phyloP scores from a whole-genome alignment of 164 flowering plant species.

The Akebia trifoliata region DNA sequence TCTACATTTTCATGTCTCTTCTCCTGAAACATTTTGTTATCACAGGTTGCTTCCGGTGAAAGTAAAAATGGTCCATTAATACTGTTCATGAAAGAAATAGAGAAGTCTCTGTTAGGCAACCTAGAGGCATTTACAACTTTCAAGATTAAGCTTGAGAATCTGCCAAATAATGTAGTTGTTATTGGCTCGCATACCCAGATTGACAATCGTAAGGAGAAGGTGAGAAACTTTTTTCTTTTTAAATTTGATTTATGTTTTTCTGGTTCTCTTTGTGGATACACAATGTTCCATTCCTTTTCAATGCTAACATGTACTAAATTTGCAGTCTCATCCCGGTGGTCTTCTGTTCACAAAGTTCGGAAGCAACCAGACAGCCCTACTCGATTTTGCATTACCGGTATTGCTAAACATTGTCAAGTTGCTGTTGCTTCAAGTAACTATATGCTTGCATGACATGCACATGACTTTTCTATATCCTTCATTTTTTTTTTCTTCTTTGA shows the following conservation, averaged over 20 bases:
- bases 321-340: too few species aligned
- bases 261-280: neutral
- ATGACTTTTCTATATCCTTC: neutral
- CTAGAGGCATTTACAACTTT: constrained; percentile 46
- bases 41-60: constrained; percentile 55
- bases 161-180: constrained; percentile 70
- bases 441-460: neutral
- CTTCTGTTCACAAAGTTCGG: constrained; percentile 61
- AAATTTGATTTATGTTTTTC: neutral
- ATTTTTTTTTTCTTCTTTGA: neutral
- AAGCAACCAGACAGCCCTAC: constrained; percentile 73
- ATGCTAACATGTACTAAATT: neutral
- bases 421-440: neutral
- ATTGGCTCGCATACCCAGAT: constrained; percentile 72
- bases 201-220: constrained; percentile 86
- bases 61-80: constrained; percentile 55
- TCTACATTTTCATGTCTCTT: neutral
- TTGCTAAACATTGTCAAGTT: neutral
- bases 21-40: neutral
- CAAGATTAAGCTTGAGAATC: constrained; percentile 53
- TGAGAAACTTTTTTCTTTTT: constrained; percentile 13
- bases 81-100: constrained; percentile 80
- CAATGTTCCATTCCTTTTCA: neutral
- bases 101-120: constrained; percentile 59
- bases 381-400: constrained; percentile 87